Conservation (phyloP, 2,329 filamentous ascomycete species). For the Colletotrichum sp. region DNA sequence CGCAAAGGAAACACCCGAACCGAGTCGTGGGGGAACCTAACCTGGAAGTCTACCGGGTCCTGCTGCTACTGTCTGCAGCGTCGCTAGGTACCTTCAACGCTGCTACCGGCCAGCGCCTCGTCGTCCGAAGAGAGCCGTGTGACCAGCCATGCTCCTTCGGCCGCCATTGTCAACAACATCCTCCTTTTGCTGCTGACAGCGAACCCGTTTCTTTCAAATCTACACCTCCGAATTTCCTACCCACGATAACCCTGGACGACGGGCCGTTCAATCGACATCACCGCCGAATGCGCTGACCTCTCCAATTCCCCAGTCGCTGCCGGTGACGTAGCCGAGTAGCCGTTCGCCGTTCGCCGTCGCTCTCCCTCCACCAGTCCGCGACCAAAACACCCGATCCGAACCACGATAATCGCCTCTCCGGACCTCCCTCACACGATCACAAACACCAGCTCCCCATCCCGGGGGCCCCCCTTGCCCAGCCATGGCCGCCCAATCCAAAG, state of each 20-base stretch:
- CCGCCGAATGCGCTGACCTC: slow-evolving; percentile 1
- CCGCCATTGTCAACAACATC: not conserved
- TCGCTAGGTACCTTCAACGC: not conserved
- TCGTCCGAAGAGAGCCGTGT: slow-evolving; percentile 18
- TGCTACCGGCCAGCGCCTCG: not conserved
- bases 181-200: not conserved
- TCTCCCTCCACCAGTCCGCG: not conserved
- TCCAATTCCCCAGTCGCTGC: not conserved
- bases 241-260: not conserved
- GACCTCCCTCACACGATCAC: not conserved
- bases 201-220: not conserved
- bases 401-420: not conserved
- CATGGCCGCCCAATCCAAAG: slow-evolving; percentile 81
- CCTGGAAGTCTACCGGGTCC: not conserved
- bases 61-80: not conserved
- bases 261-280: not conserved
- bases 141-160: not conserved
- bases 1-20: not conserved
- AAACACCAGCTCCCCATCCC: not conserved
- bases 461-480: not conserved
- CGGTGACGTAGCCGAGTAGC: slow-evolving; percentile 7
- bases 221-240: not conserved
- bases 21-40: slow-evolving; percentile 2
- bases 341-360: not conserved
- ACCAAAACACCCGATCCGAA: not conserved